A percentile compares a stretch with the other conserved stretches of the same genome.
phyloP scores from a whole-genome alignment of 192 early-diverging fungal genomes.

The Gryganskiella cystojenkinii region DNA sequence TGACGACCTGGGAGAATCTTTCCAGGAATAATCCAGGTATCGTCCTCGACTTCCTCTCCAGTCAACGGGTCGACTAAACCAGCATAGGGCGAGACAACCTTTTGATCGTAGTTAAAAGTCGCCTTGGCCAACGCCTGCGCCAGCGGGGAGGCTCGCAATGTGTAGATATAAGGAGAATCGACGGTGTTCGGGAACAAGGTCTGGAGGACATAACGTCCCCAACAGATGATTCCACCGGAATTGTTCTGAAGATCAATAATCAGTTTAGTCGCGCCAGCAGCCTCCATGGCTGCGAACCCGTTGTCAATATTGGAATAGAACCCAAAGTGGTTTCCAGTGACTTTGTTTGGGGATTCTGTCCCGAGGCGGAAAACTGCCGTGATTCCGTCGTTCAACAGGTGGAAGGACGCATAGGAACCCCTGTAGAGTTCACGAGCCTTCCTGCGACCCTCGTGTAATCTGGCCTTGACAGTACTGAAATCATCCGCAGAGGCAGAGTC shows the following conservation, averaged over 20 bases:
- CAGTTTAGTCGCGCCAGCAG: conserved; percentile 28
- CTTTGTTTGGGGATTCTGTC: conserved; percentile 36
- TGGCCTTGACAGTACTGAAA: conserved; percentile 6
- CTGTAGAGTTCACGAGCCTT: conserved; percentile 7
- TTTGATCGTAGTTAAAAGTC: conserved; percentile 17
- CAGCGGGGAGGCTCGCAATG: conserved; percentile 29
- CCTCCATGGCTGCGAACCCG: conserved; percentile 25
- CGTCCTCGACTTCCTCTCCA: conserved; percentile 18
- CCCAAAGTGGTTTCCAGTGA: background rate
- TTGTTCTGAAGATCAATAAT: conserved; percentile 47
- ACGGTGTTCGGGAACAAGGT: conserved; percentile 35
- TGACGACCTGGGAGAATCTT: conserved; percentile 13
- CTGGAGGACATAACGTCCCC: conserved; percentile 48
- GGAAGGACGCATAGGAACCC: conserved; percentile 33
- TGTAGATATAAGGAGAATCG: conserved; percentile 43
- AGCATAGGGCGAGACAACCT: conserved; percentile 16
- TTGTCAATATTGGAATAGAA: conserved; percentile 45
- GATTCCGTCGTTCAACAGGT: conserved; percentile 28
- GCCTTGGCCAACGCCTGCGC: conserved; percentile 35
- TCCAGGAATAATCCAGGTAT: conserved; percentile 36
- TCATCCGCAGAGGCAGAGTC: conserved; percentile 39
- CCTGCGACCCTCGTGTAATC: background rate
- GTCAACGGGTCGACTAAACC: conserved; percentile 38
- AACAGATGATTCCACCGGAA: conserved; percentile 46
- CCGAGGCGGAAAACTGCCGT: conserved; percentile 41